Base-by-base conservation (phyloP, 805 yeast species). In the Nakazawaea populi region DNA sequence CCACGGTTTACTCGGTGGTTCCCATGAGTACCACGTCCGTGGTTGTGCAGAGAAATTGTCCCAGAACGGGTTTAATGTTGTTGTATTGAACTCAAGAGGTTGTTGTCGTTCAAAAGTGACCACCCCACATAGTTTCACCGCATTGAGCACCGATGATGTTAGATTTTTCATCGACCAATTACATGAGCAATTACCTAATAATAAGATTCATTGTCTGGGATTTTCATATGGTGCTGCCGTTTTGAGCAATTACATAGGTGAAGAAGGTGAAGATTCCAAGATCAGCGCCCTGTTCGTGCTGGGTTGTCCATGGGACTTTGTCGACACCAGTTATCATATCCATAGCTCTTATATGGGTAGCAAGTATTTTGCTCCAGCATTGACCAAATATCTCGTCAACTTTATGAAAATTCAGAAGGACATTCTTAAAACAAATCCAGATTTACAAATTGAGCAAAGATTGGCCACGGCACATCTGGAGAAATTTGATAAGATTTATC, bases 1-100 rank as follows among this genome's bases (percentile, higher is more conserved):
- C 46, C 92, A 87, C 60, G 95, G 94, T 1, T 70, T 87, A 38
- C 85, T 87, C 30, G 92, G 94, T 52, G 95, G 95, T 1, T 82
- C 89, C 12, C 87, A 83, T 58, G 94, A 87, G 62, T 81, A 87
- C 24, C 83, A 83, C 52, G 77, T 86, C 44, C 73, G 89, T 55
- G 76, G 85, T 7, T 68, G 82, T 38, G 66, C 80, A 37, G 67
- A 69, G 44, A 64, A 67, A 24, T 65, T 83, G 45, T 58, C 63
- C 1, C 65, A 66, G 5, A 69, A 49, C 59, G 70, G 55, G 73
- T 82, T 61, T 80, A 84, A 65, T 24, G 61, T 82, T 45, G 85
- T 83, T 18, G 79, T 77, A 3, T 60, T 87, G 46, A 85, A 85
- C 61, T 74, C 87, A 14, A 72, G 95, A 60, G 95, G 95, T 4